Conservation (phyloP, 306 rosid species). For the Cyamopsis tetragonoloba region DNA sequence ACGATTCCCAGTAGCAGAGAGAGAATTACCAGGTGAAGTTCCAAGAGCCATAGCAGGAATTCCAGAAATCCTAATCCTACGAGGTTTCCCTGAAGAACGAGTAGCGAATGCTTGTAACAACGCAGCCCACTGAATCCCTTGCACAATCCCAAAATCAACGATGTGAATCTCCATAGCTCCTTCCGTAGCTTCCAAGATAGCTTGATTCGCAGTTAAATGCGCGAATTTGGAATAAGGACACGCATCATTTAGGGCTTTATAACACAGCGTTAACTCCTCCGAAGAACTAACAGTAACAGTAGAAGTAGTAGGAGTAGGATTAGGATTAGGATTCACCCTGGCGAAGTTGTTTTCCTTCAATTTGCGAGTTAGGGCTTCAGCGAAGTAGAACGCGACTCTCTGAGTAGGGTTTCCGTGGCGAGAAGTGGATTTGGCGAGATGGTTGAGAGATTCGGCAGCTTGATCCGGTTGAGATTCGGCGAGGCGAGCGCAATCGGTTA, state of each 20-base stretch:
- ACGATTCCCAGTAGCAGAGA: constrained; percentile 74
- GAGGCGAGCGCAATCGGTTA: constrained; percentile 60
- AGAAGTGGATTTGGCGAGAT: constrained; percentile 48
- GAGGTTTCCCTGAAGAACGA: constrained; percentile 78
- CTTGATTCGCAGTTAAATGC: constrained; percentile 92
- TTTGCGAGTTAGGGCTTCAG: constrained; percentile 53
- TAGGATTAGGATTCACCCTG: no score
- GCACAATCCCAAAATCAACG: constrained; percentile 88
- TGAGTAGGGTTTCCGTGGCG: constrained; percentile 82
- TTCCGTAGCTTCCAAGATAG: constrained; percentile 81
- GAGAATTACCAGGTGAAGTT: constrained; percentile 45
- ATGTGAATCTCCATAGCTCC: constrained; percentile 63
- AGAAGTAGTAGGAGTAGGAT: no score
- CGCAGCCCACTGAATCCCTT: constrained; percentile 97
- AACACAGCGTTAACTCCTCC: constrained; percentile 67
- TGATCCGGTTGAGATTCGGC: constrained; percentile 56
- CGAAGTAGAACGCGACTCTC: constrained; percentile 63
- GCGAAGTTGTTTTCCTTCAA: no score
- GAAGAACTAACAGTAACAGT: no score
- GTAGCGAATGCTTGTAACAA: constrained; percentile 87
- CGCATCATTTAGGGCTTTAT: constrained; percentile 86
- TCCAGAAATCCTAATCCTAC: constrained; percentile 64
- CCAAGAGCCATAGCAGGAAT: constrained; percentile 84
- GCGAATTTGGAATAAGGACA: constrained; percentile 94
- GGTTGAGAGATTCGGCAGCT: constrained; percentile 51